These are phyloP conservation scores for Podila epigama DNA, from an alignment of 192 early-diverging fungal species.

Conservation along the genomic window DNA sequence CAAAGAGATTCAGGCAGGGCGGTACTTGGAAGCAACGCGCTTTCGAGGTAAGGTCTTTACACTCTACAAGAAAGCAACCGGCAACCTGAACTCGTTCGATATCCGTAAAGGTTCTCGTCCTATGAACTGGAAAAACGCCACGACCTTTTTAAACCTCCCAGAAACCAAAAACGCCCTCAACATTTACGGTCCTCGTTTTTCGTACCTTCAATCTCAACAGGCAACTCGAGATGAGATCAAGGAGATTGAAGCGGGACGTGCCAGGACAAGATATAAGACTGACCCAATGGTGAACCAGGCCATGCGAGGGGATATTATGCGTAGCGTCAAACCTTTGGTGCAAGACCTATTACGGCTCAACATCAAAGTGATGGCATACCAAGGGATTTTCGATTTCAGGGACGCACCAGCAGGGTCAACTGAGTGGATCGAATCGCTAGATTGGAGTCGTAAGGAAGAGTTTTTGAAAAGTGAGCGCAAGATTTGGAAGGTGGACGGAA, in stretches of 20 bases:
- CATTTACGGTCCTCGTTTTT: constrained; percentile 20
- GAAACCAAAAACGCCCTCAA: constrained; percentile 63
- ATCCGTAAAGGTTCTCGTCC: constrained; percentile 65
- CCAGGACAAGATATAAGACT: neutral
- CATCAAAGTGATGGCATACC: constrained; percentile 11
- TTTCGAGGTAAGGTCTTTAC: constrained; percentile 66
- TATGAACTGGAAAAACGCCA: constrained; percentile 65
- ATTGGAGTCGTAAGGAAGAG: constrained; percentile 1
- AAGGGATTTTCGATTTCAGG: constrained; percentile 7
- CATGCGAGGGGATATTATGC: constrained; percentile 10
- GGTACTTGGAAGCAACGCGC: constrained; percentile 57
- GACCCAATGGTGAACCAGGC: constrained; percentile 7
- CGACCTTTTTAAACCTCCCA: constrained; percentile 57
- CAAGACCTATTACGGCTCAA: neutral
- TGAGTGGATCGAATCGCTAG: constrained; percentile 1
- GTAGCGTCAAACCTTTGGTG: neutral
- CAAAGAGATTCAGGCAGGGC: constrained; percentile 46
- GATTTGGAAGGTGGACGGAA: constrained; percentile 2
- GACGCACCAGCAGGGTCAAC: constrained; percentile 1
- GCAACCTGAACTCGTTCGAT: constrained; percentile 77
- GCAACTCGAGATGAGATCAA: neutral
- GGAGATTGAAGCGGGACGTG: neutral
- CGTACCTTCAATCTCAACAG: neutral
- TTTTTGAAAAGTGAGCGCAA: constrained; percentile 3
- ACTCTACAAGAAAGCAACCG: constrained; percentile 65